Percentiles rank a stretch among this genome's conserved stretches.
These are phyloP conservation scores for Schizothecium vesticola DNA, from an alignment of 495 filamentous ascomycete species.

Conservation along the genomic window DNA sequence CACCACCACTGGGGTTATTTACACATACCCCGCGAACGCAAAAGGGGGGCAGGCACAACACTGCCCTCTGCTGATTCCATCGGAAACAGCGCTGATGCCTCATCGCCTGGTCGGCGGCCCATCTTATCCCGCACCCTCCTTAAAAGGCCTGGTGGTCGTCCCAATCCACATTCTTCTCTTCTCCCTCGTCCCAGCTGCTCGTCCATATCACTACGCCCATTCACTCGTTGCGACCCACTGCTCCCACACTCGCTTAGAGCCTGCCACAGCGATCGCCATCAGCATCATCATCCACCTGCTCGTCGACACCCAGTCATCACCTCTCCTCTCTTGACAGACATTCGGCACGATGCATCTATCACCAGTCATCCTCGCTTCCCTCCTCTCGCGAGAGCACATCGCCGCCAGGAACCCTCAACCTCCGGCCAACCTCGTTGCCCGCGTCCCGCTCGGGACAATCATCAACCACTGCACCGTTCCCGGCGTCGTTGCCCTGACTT, in stretches of 20 bases:
- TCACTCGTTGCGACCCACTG: background rate
- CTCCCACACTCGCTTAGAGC: background rate
- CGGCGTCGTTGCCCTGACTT: slow-evolving; percentile 37
- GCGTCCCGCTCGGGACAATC: slow-evolving; percentile 19
- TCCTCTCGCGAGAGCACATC: slow-evolving; percentile 10
- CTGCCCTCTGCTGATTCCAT: background rate
- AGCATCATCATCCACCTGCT: background rate
- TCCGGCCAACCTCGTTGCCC: background rate
- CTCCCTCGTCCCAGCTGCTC: background rate
- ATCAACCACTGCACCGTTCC: slow-evolving; percentile 58
- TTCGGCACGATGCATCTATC: background rate
- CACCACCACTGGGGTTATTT: background rate
- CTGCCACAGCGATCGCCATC: background rate
- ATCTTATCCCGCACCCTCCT: background rate
- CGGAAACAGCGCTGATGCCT: background rate
- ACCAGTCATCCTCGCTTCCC: background rate
- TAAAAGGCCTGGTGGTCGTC: background rate
- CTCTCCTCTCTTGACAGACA: background rate
- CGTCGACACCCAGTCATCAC: background rate
- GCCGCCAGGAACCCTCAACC: background rate
- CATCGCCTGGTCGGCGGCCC: background rate
- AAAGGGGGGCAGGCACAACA: background rate
- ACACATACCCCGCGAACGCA: background rate
- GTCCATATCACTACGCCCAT: background rate
- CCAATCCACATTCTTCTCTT: background rate